These are phyloP conservation scores for Chytriomyces confervae DNA, from an alignment of 192 early-diverging fungal genomes.

Conservation along the genomic window DNA sequence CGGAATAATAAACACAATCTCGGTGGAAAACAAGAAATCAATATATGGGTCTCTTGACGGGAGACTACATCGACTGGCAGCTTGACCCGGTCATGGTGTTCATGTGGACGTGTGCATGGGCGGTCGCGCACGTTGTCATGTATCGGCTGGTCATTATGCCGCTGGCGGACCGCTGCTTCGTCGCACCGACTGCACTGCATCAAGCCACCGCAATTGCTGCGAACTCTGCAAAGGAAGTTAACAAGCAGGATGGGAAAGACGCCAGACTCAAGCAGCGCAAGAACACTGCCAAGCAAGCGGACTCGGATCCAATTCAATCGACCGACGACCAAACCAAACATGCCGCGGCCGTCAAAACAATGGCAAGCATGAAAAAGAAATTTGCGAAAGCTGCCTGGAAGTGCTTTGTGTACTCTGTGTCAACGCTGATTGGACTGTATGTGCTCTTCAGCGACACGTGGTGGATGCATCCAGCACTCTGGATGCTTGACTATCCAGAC, in stretches of 20 bases:
- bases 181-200: not conserved
- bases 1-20: too few species aligned
- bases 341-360: slow-evolving; percentile 17
- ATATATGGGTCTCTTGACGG: not conserved
- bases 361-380: slow-evolving; percentile 11
- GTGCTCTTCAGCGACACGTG: slow-evolving; percentile 29
- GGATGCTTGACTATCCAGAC: slow-evolving; percentile 33
- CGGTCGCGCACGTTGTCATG: slow-evolving; percentile 18
- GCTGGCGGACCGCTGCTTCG: slow-evolving; percentile 13
- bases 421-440: slow-evolving; percentile 20
- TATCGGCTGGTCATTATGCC: slow-evolving; percentile 9
- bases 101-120: slow-evolving; percentile 38
- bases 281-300: not conserved
- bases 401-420: slow-evolving; percentile 26
- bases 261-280: slow-evolving; percentile 25
- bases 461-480: slow-evolving; percentile 27
- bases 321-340: not conserved
- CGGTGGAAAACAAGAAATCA: too few species aligned
- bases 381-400: slow-evolving; percentile 31
- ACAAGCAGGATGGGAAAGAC: too few species aligned
- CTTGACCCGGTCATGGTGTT: slow-evolving; percentile 18
- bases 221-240: not conserved
- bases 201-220: not conserved
- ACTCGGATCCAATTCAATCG: not conserved
- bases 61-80: slow-evolving; percentile 28